Conservation (phyloP, 345 rosid species). For the Bretschneidera sinensis region DNA sequence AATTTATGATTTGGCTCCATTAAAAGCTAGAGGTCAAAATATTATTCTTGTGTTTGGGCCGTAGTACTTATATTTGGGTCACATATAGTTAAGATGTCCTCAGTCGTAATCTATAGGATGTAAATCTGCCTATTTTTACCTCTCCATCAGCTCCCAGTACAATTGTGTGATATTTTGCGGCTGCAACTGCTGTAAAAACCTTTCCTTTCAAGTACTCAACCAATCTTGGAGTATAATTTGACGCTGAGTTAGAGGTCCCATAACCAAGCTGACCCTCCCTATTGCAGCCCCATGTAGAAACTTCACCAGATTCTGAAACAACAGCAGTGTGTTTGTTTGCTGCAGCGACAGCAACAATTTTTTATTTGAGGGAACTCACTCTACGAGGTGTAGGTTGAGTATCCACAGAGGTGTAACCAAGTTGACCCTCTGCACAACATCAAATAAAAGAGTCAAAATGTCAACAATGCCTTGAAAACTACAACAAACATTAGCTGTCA, state of each 20-base stretch:
- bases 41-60: not conserved
- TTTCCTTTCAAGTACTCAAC: constrained; percentile 94
- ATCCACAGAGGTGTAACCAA: constrained; percentile 92
- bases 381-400: constrained; percentile 97
- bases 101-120: not conserved
- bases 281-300: constrained; percentile 98
- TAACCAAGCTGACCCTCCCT: constrained; percentile 98
- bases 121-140: constrained; percentile 36
- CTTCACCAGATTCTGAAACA: constrained; percentile 87
- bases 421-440: constrained; percentile 83
- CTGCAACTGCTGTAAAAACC: constrained; percentile 52
- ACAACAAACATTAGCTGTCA: not conserved
- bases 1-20: not conserved
- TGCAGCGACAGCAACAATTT: constrained; percentile 86
- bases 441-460: constrained; percentile 20
- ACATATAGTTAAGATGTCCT: not conserved
- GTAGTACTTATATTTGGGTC: not conserved
- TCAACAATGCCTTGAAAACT: constrained; percentile 8
- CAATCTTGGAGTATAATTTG: constrained; percentile 87
- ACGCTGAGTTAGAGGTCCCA: constrained; percentile 97
- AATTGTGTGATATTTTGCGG: constrained; percentile 87
- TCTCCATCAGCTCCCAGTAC: constrained; percentile 83
- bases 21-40: not conserved
- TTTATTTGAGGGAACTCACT: constrained; percentile 69
- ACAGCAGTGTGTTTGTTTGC: constrained; percentile 96